Evolutionary conservation across 495 filamentous ascomycete species (phyloP).

Genomic region (Podospora anserina): DNA sequence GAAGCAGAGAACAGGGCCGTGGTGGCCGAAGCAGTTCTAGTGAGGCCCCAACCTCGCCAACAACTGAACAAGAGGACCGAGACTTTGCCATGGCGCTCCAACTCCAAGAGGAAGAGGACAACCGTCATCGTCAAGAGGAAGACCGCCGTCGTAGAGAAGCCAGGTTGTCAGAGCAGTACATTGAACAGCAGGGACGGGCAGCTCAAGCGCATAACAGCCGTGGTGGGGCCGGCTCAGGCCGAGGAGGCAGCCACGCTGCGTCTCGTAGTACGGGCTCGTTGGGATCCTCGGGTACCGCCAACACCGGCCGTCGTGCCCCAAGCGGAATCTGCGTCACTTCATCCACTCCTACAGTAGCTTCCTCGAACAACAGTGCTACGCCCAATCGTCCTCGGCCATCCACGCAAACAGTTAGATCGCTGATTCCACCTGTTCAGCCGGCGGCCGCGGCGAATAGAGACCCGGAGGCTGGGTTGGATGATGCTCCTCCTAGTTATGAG

Average conservation of each 20-base stretch:
- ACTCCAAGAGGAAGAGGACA: conserved; percentile 80
- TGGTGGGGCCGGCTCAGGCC: conserved; percentile 8
- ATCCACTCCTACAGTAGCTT: conserved; percentile 12
- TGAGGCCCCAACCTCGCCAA: conserved; percentile 32
- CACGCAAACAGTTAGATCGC: conserved; percentile 42
- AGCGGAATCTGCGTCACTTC: not conserved
- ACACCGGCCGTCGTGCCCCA: conserved; percentile 2
- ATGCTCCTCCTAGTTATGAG: conserved; percentile 77
- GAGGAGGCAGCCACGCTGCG: conserved; percentile 1
- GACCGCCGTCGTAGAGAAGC: conserved; percentile 49
- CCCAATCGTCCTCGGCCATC: conserved; percentile 23
- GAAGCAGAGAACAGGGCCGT: conserved; percentile 51
- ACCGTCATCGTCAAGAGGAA: conserved; percentile 53
- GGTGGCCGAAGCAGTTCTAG: conserved; percentile 30
- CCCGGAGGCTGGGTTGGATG: conserved; percentile 52
- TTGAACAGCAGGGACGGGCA: conserved; percentile 49
- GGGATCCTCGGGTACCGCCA: not conserved
- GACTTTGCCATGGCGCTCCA: conserved; percentile 77
- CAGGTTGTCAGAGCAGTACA: conserved; percentile 53
- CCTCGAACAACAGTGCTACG: not conserved
- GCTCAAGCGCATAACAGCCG: conserved; percentile 2
- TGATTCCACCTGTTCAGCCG: conserved; percentile 39
- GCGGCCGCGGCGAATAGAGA: conserved; percentile 30
- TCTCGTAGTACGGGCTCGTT: conserved; percentile 24
- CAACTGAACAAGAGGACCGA: conserved; percentile 67